A percentile compares a stretch with the other conserved stretches of the same genome.
Conservation (phyloP, 495 filamentous ascomycete genomes). For the Penicillium cinerascens region DNA sequence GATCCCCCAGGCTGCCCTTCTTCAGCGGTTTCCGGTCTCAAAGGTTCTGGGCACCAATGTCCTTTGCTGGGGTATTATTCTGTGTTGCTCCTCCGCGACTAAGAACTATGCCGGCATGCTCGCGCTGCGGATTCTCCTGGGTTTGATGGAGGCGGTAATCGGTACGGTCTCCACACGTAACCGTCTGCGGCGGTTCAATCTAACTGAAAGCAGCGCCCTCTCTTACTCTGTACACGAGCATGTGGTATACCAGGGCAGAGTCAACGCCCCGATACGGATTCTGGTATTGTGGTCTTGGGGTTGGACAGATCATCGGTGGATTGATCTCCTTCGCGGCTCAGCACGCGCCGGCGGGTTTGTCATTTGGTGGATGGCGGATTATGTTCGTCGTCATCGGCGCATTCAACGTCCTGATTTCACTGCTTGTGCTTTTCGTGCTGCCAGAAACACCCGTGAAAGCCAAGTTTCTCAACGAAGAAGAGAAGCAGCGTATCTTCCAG, state of each 20-base stretch:
- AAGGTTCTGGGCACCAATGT: conserved; percentile 57
- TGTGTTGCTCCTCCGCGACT: conserved; percentile 52
- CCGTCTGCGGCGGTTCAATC: background rate
- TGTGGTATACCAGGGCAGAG: conserved; percentile 63
- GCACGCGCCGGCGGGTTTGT: conserved; percentile 34
- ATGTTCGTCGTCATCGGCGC: conserved; percentile 62
- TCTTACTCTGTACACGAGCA: conserved; percentile 46
- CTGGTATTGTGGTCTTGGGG: conserved; percentile 64
- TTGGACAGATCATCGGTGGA: conserved; percentile 61
- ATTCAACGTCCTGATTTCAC: conserved; percentile 50
- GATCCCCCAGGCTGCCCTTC: conserved; percentile 49
- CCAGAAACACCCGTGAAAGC: conserved; percentile 52
- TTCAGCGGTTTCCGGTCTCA: conserved; percentile 52
- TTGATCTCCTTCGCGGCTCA: conserved; percentile 61
- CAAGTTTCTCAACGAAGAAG: conserved; percentile 47
- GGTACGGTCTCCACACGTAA: conserved; percentile 14
- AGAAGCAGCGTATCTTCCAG: conserved; percentile 37
- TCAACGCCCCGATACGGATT: conserved; percentile 58
- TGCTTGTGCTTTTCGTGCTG: conserved; percentile 49
- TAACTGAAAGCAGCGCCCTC: conserved; percentile 35
- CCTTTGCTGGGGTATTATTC: conserved; percentile 56
- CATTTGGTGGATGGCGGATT: conserved; percentile 55
- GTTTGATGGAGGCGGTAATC: conserved; percentile 63
- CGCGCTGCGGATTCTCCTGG: conserved; percentile 55
- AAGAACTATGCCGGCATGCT: conserved; percentile 45